A percentile compares a stretch with the other conserved stretches of the same genome.
phyloP scores from a whole-genome alignment of 2,329 filamentous ascomycete genomes.

The Neoarthrinium moseri region DNA sequence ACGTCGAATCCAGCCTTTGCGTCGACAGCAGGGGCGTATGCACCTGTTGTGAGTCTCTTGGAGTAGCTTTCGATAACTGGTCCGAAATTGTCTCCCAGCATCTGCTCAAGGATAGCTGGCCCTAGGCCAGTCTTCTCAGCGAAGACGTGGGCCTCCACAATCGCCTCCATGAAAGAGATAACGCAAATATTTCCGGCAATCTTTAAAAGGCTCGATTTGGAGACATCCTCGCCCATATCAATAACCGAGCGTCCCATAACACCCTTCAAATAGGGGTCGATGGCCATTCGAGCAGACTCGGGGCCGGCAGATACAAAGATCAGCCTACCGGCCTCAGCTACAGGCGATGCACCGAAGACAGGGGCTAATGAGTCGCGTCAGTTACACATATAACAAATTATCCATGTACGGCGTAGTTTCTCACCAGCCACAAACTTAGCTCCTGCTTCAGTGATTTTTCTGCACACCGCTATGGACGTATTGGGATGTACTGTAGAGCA shows the following conservation, averaged over 20 bases:
- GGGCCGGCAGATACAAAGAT: slow-evolving; percentile 41
- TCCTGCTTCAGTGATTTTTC: slow-evolving; percentile 29
- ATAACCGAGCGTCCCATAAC: slow-evolving; percentile 41
- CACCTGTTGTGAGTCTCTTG: slow-evolving; percentile 39
- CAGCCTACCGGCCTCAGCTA: slow-evolving; percentile 42
- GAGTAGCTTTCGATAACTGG: slow-evolving; percentile 39
- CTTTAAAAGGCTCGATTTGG: slow-evolving; percentile 39
- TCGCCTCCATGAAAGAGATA: slow-evolving; percentile 37
- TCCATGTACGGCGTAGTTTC: not conserved
- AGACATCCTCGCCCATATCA: slow-evolving; percentile 40
- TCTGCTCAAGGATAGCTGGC: slow-evolving; percentile 35
- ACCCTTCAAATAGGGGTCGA: slow-evolving; percentile 38
- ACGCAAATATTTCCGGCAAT: slow-evolving; percentile 35
- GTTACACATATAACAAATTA: not conserved
- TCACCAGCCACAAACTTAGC: slow-evolving; percentile 27
- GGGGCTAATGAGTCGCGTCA: slow-evolving; percentile 26
- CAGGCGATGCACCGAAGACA: slow-evolving; percentile 41
- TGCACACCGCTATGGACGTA: slow-evolving; percentile 29
- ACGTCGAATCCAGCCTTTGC: slow-evolving; percentile 21
- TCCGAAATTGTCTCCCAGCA: slow-evolving; percentile 41
- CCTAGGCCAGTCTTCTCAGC: slow-evolving; percentile 43
- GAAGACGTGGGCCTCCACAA: slow-evolving; percentile 43
- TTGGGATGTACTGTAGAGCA: slow-evolving; percentile 31
- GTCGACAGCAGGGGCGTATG: slow-evolving; percentile 33
- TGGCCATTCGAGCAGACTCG: slow-evolving; percentile 25